Evolutionary conservation across 2,329 filamentous ascomycete genomes (phyloP), one percentile per base, ranked within the genome.

Genomic region (Coniochaeta sp.): DNA sequence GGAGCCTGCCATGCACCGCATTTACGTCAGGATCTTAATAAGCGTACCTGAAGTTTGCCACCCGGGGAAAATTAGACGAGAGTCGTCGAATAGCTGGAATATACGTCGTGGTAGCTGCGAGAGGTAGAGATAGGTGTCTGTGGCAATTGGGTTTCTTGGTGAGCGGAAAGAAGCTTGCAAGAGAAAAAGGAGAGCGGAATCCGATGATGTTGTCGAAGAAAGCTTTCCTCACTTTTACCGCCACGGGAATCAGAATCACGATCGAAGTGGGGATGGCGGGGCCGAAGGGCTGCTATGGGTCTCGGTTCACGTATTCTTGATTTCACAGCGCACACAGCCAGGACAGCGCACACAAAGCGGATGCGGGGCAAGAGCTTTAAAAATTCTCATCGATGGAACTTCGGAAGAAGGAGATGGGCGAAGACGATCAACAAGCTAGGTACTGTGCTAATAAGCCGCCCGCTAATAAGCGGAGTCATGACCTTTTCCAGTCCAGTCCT

Each of bases 151-250:
- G 30, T 14, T 34, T n/a, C 38, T 28, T 55, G 50, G 30, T 36
- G 17, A 38, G 17, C 47, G 34, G 38, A 56, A 24, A 28, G 52
- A 32, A 16, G 3, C 14, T 2, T 12, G 50, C 19, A 22, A 36
- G 34, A 56, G 54, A 24, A 38, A 56, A 34, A 56, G 30, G 54
- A 38, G 28, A 12, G 12, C 10, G 52, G 30, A 22, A n/a, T 22
- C 8, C 28, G 28, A 56, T 52, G 47, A 52, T 52, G 47, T 14
- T 56, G 30, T 56, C 22, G 54, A 56, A 56, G 34, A 56, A 34
- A 56, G 54, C 54, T 56, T 56, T 56, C 54, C 28, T 14, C 42
- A n/a, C 47, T 52, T 50, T 52, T 52, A 52, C 47, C 47, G 54
- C 30, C 28, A 56, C 54, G 52, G 52, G 5, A 32, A 32, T 32